Base-by-base conservation (phyloP, 345 rosid genomes). In the Euclidium syriacum region DNA sequence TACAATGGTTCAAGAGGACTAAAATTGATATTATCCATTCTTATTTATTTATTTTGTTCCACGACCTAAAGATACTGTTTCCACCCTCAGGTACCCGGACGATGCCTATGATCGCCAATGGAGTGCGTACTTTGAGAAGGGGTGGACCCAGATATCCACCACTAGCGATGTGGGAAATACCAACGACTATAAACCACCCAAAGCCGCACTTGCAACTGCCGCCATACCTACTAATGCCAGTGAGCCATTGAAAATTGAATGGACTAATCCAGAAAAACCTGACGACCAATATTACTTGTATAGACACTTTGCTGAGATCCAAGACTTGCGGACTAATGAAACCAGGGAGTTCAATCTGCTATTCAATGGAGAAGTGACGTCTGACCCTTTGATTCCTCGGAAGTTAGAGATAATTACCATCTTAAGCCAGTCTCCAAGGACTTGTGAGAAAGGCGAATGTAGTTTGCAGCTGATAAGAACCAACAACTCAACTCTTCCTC, bases 31-130 rank as follows among this genome's bases (percentile, higher is more conserved):
- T 10, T 2, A 15, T 44, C 10, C 33, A n/a, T 60, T 5, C 33
- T 27, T 9, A 10, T 29, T 26, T 14, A 1, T 5, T 24, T 2
- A 5, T 51, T 5, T 24, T 2, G 4, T 51, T 38, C 1, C 33
- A 1, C 4, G 26, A 3, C 32, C 70, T 52, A 55, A 40, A 6
- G 0, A 4, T 10, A 3, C 0, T 67, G 4, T 59, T 50, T 0
- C 30, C 44, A 40, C 17, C 22, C 26, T 3, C 29, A 78, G 87
- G 87, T 77, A 36, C 61, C 42, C 70, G 12, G 14, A 75, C 0
- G 84, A 82, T 32, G 24, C 15, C 0, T 71, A 35, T 16, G 87
- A 82, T 22, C 77, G 84, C 16, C 18, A 14, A 25, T 69, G 73
- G 73, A 1, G 1, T 9, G 0, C 62, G 0, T 10, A 4, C 22